Evolutionary conservation across 108 stramenopile genomes (phyloP).

Genomic region (Mediolabrus comicus): DNA sequence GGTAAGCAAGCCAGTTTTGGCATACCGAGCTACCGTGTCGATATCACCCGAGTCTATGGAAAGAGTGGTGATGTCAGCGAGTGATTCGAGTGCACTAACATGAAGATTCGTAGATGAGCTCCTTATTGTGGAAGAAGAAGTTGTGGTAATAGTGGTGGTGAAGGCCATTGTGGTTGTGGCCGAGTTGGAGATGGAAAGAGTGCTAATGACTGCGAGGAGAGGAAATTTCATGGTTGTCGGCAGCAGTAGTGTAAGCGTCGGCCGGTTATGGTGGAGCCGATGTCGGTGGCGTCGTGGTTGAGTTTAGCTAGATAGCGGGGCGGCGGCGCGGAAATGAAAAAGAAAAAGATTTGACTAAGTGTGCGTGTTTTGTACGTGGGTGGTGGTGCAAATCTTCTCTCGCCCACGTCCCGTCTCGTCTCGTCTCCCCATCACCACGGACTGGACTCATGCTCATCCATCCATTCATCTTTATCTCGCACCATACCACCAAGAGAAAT

Average conservation of each 20-base stretch:
- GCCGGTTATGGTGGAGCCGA: no score
- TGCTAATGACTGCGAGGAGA: not conserved
- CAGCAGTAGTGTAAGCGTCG: not conserved
- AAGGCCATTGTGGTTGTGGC: not conserved
- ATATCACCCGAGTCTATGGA: conserved; percentile 89
- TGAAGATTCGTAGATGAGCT: conserved; percentile 1
- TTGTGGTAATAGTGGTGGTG: not conserved
- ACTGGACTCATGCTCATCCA: no score
- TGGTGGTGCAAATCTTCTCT: no score
- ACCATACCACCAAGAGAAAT: no score
- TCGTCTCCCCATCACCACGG: no score
- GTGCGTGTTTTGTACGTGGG: no score
- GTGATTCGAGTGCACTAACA: conserved; percentile 60
- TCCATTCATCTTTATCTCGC: no score
- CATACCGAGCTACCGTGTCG: conserved; percentile 68
- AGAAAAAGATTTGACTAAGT: no score
- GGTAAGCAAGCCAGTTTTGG: conserved; percentile 74
- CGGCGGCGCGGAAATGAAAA: no score
- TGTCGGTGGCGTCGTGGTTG: no score
- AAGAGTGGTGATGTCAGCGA: conserved; percentile 76
- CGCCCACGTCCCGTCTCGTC: no score
- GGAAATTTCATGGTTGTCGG: conserved; percentile 26
- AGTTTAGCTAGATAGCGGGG: no score
- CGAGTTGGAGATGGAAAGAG: not conserved
- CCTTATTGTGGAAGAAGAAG: not conserved